phyloP scores from a whole-genome alignment of 1,284 basidiomycete genomes.

The Cutaneotrichosporon dermatis region DNA sequence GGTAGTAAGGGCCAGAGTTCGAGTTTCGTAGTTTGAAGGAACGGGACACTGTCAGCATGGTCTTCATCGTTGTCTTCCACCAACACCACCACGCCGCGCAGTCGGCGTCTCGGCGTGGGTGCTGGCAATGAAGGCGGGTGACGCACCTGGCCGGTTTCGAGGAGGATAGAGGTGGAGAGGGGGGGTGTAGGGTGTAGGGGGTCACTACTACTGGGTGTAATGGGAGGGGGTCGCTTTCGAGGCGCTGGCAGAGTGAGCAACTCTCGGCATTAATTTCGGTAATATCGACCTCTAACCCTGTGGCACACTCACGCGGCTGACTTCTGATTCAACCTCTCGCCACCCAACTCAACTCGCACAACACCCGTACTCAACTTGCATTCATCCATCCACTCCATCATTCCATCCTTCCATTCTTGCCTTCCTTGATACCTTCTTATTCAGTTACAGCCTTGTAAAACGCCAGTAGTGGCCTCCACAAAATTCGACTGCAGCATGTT shows the following conservation, averaged over 20 bases:
- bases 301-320: slow-evolving; percentile 11
- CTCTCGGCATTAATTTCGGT: not conserved
- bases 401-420: not conserved
- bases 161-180: not conserved
- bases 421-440: too few relatives aligned
- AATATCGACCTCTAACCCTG: not conserved
- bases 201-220: not conserved
- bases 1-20: too few relatives aligned
- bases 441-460: too few relatives aligned
- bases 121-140: too few relatives aligned
- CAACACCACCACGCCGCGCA: not conserved
- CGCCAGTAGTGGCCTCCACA: too few relatives aligned
- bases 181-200: not conserved
- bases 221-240: not conserved
- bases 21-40: too few relatives aligned
- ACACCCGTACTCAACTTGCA: not conserved
- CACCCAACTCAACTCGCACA: not conserved
- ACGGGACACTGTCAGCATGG: not conserved
- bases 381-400: slow-evolving; percentile 1
- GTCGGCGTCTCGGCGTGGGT: not conserved
- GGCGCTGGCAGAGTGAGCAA: not conserved
- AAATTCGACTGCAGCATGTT: slow-evolving; percentile 9
- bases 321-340: slow-evolving; percentile 1
- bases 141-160: slow-evolving; percentile 7
- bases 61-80: not conserved